Percentiles rank a stretch among this genome's conserved stretches.
These are phyloP conservation scores for Colletotrichum liaoningense DNA, from an alignment of 2,329 filamentous ascomycete species.

Conservation along the genomic window DNA sequence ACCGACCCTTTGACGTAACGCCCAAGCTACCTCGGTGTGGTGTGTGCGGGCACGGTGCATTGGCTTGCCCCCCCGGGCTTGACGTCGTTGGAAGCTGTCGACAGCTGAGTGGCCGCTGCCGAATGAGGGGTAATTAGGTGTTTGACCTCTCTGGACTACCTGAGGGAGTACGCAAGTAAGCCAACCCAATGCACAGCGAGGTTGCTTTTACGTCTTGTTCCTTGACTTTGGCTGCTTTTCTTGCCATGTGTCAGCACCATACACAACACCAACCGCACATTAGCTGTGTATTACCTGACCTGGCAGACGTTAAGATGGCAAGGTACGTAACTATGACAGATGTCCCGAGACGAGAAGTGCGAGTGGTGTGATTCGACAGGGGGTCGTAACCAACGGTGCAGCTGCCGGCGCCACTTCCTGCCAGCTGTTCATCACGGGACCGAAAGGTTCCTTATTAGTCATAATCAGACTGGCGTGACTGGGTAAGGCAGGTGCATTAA, in stretches of 20 bases:
- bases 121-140: constrained; percentile 16
- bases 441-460: neutral
- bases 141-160: neutral
- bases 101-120: neutral
- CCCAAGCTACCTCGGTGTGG: neutral
- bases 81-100: neutral
- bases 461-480: neutral
- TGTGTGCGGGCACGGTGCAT: neutral
- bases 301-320: neutral
- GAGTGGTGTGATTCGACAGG: neutral
- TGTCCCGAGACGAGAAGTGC: neutral
- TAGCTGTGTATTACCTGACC: neutral
- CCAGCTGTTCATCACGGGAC: neutral
- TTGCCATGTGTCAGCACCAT: neutral
- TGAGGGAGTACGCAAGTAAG: neutral
- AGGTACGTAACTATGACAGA: neutral
- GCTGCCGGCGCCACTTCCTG: neutral
- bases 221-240: neutral
- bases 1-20: neutral
- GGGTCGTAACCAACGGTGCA: neutral
- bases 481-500: no score
- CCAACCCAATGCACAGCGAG: neutral
- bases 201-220: neutral
- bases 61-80: neutral
- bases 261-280: no score